Evolutionary conservation across 176 grass and related monocot species (phyloP), one percentile per base, ranked within the genome.

Genomic region (Oryza meridionalis): DNA sequence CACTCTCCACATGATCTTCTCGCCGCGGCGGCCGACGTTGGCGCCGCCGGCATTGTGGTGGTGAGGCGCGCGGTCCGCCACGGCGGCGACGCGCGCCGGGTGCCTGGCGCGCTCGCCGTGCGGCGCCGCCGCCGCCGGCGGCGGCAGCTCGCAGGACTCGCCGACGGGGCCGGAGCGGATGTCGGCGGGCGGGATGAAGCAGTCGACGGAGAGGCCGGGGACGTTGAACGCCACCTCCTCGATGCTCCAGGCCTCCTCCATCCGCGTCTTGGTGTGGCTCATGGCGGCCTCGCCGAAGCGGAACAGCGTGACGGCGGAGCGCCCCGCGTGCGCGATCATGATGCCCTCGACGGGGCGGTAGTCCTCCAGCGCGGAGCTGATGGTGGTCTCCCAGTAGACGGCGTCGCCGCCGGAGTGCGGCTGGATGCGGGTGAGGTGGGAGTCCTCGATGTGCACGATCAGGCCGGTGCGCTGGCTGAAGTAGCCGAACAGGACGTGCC

Each of bases 191-290:
- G 96, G 95, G 46, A 98, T 98, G 87, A 98, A 98, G 88, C 96
- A 98, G 70, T 98, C 96, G 7, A 88, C 62, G 16, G 96, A 98
- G 9, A 98, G 80, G 0, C 96, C 96, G 0, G 91, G 96, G 0
- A 98, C 93, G 82, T 98, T 98, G 87, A 95, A 98, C 2, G 91
- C 96, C 58, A 98, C 93, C 91, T 98, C 96, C 74, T 98, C 96
- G 86, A 98, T 95, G 87, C 69, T 93, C 96, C 96, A 98, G 0
- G 85, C 74, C 83, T 98, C 96, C 89, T 98, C 93, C 96, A 98
- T 98, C 22, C 93, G 81, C 24, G 96, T 98, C 87, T 94, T 89
- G 81, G 91, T 95, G 85, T 98, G 96, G 91, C 93, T 95, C 89
- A 90, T 95, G 83, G 93, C 96, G 25, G 79, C 90, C 85, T 98